Evolutionary conservation across 169 alveolate species (phyloP).

Genomic region (Plasmodium sp.): DNA sequence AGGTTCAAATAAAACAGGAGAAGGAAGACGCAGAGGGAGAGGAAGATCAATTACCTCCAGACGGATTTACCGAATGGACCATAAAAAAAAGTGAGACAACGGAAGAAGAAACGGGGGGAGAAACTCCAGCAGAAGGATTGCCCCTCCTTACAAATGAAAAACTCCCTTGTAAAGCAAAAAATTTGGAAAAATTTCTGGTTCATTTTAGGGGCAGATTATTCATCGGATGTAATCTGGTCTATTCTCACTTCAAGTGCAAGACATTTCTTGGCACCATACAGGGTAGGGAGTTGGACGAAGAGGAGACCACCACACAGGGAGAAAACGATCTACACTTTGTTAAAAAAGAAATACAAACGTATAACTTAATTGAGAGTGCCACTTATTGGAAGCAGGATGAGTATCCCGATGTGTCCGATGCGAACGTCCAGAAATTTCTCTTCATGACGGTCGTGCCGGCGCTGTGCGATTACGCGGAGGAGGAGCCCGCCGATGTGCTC

Average conservation of each 20-base stretch:
- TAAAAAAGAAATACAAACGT: conserved; percentile 60
- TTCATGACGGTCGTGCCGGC: conserved; percentile 10
- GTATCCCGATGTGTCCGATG: conserved; percentile 64
- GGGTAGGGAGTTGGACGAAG: background rate
- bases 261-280: conserved; percentile 29
- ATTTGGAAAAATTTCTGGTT: conserved; percentile 37
- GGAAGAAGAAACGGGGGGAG: background rate
- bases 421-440: conserved; percentile 27
- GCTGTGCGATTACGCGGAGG: background rate
- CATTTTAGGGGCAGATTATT: conserved; percentile 66
- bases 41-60: background rate
- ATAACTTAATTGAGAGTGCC: conserved; percentile 29
- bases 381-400: conserved; percentile 73
- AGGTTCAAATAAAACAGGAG: conserved; percentile 1
- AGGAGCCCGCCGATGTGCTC: background rate
- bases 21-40: background rate
- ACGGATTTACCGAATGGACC: background rate
- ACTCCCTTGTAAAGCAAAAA: background rate
- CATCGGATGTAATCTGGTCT: conserved; percentile 34
- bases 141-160: background rate
- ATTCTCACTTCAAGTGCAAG: conserved; percentile 42
- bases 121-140: background rate
- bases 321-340: background rate
- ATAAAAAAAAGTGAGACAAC: background rate
- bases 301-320: background rate